These are phyloP conservation scores for Apiospora koreana DNA, from an alignment of 2,329 filamentous ascomycete genomes.

Conservation along the genomic window DNA sequence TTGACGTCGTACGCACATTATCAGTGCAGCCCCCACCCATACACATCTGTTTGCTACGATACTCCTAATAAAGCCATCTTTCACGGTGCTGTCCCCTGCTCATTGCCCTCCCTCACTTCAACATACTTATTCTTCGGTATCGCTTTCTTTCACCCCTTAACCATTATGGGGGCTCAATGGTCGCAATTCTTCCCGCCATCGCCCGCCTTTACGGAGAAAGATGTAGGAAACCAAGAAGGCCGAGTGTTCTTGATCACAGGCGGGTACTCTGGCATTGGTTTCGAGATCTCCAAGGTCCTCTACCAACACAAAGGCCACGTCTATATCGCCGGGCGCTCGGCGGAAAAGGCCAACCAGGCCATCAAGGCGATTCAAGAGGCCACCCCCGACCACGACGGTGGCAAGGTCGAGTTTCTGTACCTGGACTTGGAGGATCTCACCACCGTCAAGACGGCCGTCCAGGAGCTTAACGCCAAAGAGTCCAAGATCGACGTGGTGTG, in stretches of 20 bases:
- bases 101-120: too few relatives aligned
- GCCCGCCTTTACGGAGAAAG: constrained; percentile 19
- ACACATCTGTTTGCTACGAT: too few relatives aligned
- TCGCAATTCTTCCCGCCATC: constrained; percentile 21
- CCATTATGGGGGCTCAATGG: constrained; percentile 20
- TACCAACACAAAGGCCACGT: constrained; percentile 43
- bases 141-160: too few relatives aligned
- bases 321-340: constrained; percentile 44
- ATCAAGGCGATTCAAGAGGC: constrained; percentile 39
- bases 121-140: too few relatives aligned
- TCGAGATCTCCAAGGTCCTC: constrained; percentile 39
- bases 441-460: constrained; percentile 38
- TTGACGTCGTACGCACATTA: too few relatives aligned
- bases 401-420: constrained; percentile 36
- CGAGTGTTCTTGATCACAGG: constrained; percentile 22
- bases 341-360: constrained; percentile 37
- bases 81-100: too few relatives aligned
- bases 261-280: constrained; percentile 37
- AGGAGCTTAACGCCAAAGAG: constrained; percentile 37
- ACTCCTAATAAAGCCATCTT: too few relatives aligned
- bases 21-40: too few relatives aligned
- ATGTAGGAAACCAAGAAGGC: constrained; percentile 18
- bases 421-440: constrained; percentile 40
- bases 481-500: constrained; percentile 39
- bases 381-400: constrained; percentile 25